A percentile compares a stretch with the other conserved stretches of the same genome.
phyloP scores from a whole-genome alignment of 2,329 filamentous ascomycete genomes.

The Stagonosporopsis rhizophila region DNA sequence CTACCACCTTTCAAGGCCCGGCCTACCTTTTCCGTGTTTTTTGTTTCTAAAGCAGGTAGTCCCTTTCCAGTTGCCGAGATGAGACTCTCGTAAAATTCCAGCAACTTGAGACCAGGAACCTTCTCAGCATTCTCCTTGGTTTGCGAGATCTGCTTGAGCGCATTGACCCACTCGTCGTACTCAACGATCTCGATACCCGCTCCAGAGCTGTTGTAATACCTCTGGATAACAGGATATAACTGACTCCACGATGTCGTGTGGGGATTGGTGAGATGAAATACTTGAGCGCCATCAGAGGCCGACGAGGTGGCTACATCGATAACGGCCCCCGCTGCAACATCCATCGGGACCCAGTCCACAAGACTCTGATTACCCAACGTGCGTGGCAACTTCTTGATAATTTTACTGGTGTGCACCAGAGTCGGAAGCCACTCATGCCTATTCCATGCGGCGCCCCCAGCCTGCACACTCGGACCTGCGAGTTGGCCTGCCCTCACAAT shows the following conservation, averaged over 20 bases:
- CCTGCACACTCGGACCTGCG: constrained; percentile 31
- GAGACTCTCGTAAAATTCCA: constrained; percentile 17
- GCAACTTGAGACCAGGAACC: constrained; percentile 17
- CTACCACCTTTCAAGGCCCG: background rate
- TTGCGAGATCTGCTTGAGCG: constrained; percentile 8
- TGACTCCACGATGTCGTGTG: constrained; percentile 9
- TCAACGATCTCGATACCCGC: constrained; percentile 2
- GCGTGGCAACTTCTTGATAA: constrained; percentile 26
- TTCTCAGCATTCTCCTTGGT: constrained; percentile 21
- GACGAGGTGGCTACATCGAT: constrained; percentile 7
- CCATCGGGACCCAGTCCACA: constrained; percentile 39
- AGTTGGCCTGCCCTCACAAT: constrained; percentile 43
- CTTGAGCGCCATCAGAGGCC: background rate
- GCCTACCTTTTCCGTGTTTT: background rate
- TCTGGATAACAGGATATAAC: constrained; percentile 8
- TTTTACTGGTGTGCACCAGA: constrained; percentile 31
- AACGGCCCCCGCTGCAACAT: constrained; percentile 14
- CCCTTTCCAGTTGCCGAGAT: constrained; percentile 1
- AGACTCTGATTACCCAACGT: constrained; percentile 24
- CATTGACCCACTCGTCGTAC: constrained; percentile 15
- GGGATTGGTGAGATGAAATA: constrained; percentile 14
- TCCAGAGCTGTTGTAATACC: background rate
- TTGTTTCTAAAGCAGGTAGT: constrained; percentile 11
- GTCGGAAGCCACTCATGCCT: constrained; percentile 38
- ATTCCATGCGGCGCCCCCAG: constrained; percentile 32